Base-by-base conservation (phyloP, 108 stramenopile species). In the Fragilaria radians region DNA sequence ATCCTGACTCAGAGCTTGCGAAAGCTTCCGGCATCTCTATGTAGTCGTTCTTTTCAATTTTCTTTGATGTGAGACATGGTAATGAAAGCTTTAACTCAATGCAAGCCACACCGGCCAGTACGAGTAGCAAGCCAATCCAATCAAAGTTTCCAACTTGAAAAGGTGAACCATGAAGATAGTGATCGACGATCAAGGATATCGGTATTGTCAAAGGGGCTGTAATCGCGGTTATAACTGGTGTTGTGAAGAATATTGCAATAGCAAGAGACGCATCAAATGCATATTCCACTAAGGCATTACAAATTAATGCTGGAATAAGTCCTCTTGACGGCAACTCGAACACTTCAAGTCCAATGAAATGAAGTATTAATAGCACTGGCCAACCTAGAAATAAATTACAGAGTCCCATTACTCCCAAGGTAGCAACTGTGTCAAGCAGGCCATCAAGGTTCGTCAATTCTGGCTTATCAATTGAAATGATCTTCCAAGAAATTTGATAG, bases 251-350 rank as follows among this genome's bases (percentile, higher is more conserved):
- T 49, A 70, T 70, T 7, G 69, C 62, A 29, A 70, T 33, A 23
- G 69, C 69, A 30, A 50, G 53, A 4, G 69, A 63, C 5, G 45
- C 62, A 31, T 70, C 69, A 49, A 70, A 70, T 27, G 54, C 14
- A 54, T 70, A 70, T 32, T 70, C 69, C 36, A 70, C 55, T 22
- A 70, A n/a, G 3, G 62, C 69, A 57, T 70, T 70, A 3, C 1
- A 5, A 9, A 58, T 9, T 28, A 67, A 22, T 4, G 52, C 48
- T 14, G 32, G 2, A 42, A 42, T 42, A 7, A 42, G 14, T 7
- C 14, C 14, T 14, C 36, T 7, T 14, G 36, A 42, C 14, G 36
- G 36, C 7, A 42, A 42, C 11, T 42, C 36, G 36, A 42, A 42
- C 14, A 7, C 14, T 63, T 70, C 69, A 5, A 56, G 18, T 28